Evolutionary conservation across 495 filamentous ascomycete species (phyloP).

Genomic region (Penicillium herquei): DNA sequence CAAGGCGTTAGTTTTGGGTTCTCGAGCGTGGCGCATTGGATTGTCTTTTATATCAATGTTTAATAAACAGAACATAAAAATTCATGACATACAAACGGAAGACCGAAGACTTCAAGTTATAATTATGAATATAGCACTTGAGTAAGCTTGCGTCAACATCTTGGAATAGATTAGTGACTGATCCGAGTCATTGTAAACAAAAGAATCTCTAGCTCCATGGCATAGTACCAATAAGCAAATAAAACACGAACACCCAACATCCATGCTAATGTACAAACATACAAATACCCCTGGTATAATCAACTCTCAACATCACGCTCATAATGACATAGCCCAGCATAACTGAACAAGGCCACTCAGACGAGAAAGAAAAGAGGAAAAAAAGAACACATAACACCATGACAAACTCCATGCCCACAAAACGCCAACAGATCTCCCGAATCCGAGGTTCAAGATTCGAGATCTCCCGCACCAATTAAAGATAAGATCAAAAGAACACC

Average conservation of each 20-base stretch:
- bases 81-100: not conserved
- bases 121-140: too few relatives aligned
- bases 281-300: slow-evolving; percentile 1
- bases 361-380: not conserved
- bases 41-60: not conserved
- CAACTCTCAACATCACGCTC: not conserved
- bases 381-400: slow-evolving; percentile 7
- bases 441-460: not conserved
- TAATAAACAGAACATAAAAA: not conserved
- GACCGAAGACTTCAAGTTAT: too few relatives aligned
- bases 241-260: slow-evolving; percentile 12
- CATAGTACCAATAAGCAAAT: slow-evolving; percentile 9
- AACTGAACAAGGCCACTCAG: slow-evolving; percentile 4
- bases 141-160: too few relatives aligned
- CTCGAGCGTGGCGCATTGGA: not conserved
- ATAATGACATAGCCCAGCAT: too few relatives aligned
- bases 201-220: not conserved
- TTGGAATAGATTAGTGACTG: too few relatives aligned
- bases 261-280: slow-evolving; percentile 27
- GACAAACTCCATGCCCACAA: slow-evolving; percentile 16
- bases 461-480: not conserved
- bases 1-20: slow-evolving; percentile 17
- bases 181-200: too few relatives aligned
- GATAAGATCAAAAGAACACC: not conserved
- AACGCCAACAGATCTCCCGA: slow-evolving; percentile 8